phyloP scores from a whole-genome alignment of 495 filamentous ascomycete genomes.

The Rhypophila decipiens region DNA sequence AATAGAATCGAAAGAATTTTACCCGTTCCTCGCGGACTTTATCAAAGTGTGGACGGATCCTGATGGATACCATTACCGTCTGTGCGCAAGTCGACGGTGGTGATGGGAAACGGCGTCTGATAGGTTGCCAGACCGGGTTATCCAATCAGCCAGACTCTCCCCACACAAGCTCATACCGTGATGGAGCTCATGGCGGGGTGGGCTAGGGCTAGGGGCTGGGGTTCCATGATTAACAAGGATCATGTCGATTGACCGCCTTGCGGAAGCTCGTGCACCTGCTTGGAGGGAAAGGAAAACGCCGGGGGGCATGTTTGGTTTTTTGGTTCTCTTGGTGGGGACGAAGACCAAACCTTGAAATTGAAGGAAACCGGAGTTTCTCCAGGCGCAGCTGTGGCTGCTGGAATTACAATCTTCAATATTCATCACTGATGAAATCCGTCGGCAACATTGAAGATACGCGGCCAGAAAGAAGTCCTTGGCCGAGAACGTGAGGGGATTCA shows the following conservation, averaged over 20 bases:
- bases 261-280: constrained; percentile 4
- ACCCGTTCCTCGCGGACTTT: constrained; percentile 10
- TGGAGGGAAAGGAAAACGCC: neutral
- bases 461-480: too few species aligned
- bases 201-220: neutral
- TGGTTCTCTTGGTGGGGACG: too few species aligned
- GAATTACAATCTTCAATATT: too few species aligned
- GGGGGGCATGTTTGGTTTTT: too few species aligned
- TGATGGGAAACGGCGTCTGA: constrained; percentile 9
- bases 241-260: constrained; percentile 1
- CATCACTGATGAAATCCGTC: too few species aligned
- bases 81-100: constrained; percentile 18
- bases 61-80: constrained; percentile 17
- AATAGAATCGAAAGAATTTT: constrained; percentile 4
- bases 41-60: constrained; percentile 14
- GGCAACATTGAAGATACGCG: too few species aligned
- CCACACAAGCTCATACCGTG: constrained; percentile 9
- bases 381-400: too few species aligned
- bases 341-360: neutral
- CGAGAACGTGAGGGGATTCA: too few species aligned
- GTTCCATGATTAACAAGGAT: neutral
- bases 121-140: constrained; percentile 5
- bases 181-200: neutral
- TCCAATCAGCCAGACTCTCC: constrained; percentile 10
- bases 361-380: too few species aligned